Base-by-base conservation (phyloP, 805 yeast species). In the Grigorovia humatica region DNA sequence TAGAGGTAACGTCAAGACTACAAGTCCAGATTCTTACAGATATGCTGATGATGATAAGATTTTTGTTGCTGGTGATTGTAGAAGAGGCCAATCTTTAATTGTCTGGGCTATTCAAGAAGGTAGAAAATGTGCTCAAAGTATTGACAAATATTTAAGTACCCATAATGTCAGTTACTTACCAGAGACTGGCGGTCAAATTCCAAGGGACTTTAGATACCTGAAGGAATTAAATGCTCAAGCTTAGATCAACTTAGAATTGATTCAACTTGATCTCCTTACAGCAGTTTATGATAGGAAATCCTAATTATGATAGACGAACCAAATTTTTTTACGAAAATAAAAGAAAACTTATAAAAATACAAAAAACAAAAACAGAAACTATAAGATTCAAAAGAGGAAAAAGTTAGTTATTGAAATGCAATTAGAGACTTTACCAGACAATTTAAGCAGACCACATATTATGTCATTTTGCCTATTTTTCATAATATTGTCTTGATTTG, bases 81-180 rank as follows among this genome's bases (percentile, higher is more conserved):
- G 99, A 77, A 83, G 98, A 73, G 99, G 99, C 30, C 99, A 91
- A 75, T 88, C 96, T 2, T 79, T 91, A 69, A 91, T 91, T 68
- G 99, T 91, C 51, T 93, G 98, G 98, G 99, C 98, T 73, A 91
- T 91, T 61, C 98, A 93, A 74, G 99, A 91, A 73, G 99, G 99
- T 59, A 83, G 98, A 75, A 96, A 91, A 72, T 89, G 96, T 80
- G 99, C 99, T 41, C 79, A 96, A 59, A 89, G 88, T 61, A 95
- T 91, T 56, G 99, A 91, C 66, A 69, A 74, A 59, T 85, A 69
- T 68, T 75, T 91, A 68, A 81, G 82, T 81, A 12, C 15, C 9
- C 20, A 43, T 17, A 41, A 17, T 3, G 70, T 78, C 56, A 78
- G 96, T 19, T 78, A 85, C 64, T 77, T 93, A 62, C 98, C 99